Conservation (phyloP, 2,329 filamentous ascomycete species). For the Ophiocordyceps polyrhachis-furcata region DNA sequence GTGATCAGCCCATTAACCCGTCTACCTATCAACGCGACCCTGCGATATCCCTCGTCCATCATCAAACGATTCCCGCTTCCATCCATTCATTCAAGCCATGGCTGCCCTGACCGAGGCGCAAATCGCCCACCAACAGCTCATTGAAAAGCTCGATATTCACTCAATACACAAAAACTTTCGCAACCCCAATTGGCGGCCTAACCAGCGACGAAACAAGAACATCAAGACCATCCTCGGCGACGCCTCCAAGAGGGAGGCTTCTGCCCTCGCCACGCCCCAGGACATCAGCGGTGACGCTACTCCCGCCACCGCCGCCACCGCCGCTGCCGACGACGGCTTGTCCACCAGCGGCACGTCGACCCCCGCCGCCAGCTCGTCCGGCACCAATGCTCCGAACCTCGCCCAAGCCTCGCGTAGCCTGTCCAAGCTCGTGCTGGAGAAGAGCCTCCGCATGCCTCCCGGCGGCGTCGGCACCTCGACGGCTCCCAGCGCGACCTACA, state of each 20-base stretch:
- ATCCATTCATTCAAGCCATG: constrained; percentile 12
- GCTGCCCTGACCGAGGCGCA: constrained; percentile 52
- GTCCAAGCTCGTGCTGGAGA: constrained; percentile 76
- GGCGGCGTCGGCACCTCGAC: constrained; percentile 11
- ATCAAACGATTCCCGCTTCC: neutral
- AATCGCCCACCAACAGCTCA: constrained; percentile 67
- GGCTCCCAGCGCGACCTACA: constrained; percentile 70
- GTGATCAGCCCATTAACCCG: neutral
- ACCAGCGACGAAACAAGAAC: constrained; percentile 95
- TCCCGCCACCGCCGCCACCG: constrained; percentile 46
- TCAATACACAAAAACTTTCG: constrained; percentile 76
- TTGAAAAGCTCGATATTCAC: constrained; percentile 85
- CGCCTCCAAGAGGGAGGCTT: constrained; percentile 75
- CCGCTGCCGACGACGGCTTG: constrained; percentile 40
- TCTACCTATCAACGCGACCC: neutral
- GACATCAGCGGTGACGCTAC: constrained; percentile 61
- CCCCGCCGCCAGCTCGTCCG: constrained; percentile 23
- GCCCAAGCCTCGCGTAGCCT: constrained; percentile 77
- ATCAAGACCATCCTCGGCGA: constrained; percentile 92
- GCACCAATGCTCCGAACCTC: constrained; percentile 43
- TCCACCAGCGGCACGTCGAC: constrained; percentile 41
- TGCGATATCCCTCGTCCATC: neutral
- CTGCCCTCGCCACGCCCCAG: constrained; percentile 59
- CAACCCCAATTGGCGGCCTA: constrained; percentile 76
- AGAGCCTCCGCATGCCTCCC: constrained; percentile 35